phyloP scores from a whole-genome alignment of 192 early-diverging fungal genomes.

The Podila epicladia region DNA sequence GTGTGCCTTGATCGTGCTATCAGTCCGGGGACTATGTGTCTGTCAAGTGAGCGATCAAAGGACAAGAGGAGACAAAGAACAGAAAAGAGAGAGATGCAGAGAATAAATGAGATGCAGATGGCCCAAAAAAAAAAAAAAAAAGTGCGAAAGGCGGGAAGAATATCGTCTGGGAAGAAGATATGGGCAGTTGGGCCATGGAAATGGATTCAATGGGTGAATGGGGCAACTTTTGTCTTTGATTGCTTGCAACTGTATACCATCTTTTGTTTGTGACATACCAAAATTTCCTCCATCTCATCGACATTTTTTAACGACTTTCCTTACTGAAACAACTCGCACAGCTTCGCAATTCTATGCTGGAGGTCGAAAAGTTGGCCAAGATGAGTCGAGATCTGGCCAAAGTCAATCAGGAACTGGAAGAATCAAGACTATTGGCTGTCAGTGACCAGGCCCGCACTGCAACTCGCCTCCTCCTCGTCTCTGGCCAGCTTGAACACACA shows the following conservation, averaged over 20 bases:
- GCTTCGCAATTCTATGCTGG: constrained; percentile 36
- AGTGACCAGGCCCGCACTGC: constrained; percentile 43
- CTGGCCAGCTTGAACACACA: constrained; percentile 41
- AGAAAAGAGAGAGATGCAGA: neutral
- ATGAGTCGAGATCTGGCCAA: constrained; percentile 40
- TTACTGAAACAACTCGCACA: neutral
- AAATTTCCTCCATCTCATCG: neutral
- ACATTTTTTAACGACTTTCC: neutral
- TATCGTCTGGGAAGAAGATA: neutral
- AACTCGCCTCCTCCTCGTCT: constrained; percentile 35
- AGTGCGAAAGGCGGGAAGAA: neutral
- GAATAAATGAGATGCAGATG: neutral
- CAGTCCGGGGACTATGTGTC: too few species aligned
- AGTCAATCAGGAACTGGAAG: constrained; percentile 40
- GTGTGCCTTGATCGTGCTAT: too few species aligned
- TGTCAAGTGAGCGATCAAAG: too few species aligned
- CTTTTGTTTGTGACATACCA: neutral
- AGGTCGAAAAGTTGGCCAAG: constrained; percentile 40
- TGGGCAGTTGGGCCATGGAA: too few species aligned
- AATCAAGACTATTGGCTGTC: constrained; percentile 25
- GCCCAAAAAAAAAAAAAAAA: neutral
- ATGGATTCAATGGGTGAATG: too few species aligned
- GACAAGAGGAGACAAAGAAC: neutral
- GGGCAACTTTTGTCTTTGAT: neutral
- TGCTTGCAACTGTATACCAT: neutral